phyloP scores from a whole-genome alignment of 2,329 filamentous ascomycete genomes.

The Epichloe brachyelytri region DNA sequence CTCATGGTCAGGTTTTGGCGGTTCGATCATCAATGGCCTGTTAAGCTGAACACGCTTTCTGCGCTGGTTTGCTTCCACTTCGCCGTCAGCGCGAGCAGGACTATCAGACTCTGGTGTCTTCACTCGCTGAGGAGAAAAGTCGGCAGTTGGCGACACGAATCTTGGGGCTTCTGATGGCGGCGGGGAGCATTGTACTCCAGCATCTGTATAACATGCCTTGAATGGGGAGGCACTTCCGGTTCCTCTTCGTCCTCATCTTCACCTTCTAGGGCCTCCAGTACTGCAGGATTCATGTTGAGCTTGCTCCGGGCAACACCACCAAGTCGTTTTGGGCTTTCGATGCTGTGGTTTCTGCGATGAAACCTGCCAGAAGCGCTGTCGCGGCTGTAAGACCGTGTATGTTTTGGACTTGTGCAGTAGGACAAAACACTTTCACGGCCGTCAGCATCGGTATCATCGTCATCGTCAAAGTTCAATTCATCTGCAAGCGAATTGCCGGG shows the following conservation, averaged over 20 bases:
- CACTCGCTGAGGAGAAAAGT: slow-evolving; percentile 22
- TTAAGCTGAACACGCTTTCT: slow-evolving; percentile 52
- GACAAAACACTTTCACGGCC: slow-evolving; percentile 51
- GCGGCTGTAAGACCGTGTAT: slow-evolving; percentile 42
- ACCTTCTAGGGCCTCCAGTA: slow-evolving; percentile 43
- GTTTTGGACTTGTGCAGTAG: slow-evolving; percentile 27
- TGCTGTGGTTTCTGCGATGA: slow-evolving; percentile 44
- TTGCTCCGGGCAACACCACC: slow-evolving; percentile 42
- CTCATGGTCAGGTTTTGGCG: slow-evolving; percentile 22
- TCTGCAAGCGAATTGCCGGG: slow-evolving; percentile 74
- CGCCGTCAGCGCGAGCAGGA: slow-evolving; percentile 32
- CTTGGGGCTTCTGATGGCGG: slow-evolving; percentile 49
- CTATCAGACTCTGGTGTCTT: slow-evolving; percentile 30
- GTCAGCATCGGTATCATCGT: slow-evolving; percentile 57
- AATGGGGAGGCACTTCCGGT: slow-evolving; percentile 15
- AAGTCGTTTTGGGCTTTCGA: slow-evolving; percentile 42
- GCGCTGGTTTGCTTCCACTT: slow-evolving; percentile 62
- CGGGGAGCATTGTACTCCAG: slow-evolving; percentile 72
- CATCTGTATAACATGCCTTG: slow-evolving; percentile 53
- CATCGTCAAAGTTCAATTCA: slow-evolving; percentile 75
- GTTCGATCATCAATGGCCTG: slow-evolving; percentile 37
- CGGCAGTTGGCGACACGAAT: slow-evolving; percentile 27
- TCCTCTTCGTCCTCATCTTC: slow-evolving; percentile 40
- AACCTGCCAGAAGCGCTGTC: slow-evolving; percentile 38
- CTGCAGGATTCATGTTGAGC: slow-evolving; percentile 38